These are phyloP conservation scores for Quercus suber DNA, from an alignment of 306 rosid genomes.

Conservation along the genomic window DNA sequence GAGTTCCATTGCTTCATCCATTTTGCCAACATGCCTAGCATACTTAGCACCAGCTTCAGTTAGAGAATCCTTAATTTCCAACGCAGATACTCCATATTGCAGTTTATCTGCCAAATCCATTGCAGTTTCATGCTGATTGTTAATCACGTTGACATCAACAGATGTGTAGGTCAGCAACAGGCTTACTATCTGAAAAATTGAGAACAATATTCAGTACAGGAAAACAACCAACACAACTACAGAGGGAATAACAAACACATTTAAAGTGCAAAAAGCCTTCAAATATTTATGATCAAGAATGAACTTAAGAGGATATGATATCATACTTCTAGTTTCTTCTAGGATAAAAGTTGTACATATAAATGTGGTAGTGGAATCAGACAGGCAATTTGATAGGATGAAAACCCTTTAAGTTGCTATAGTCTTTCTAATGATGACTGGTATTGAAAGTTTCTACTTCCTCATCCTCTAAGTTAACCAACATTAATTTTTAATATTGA, in stretches of 20 bases:
- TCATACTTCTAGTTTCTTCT: background rate
- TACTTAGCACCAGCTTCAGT: slow-evolving; percentile 79
- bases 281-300: background rate
- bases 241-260: background rate
- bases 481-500: background rate
- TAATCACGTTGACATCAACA: slow-evolving; percentile 70
- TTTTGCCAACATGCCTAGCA: slow-evolving; percentile 77
- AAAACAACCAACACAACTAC: background rate
- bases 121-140: slow-evolving; percentile 75
- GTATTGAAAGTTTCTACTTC: background rate
- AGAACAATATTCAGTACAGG: slow-evolving; percentile 18
- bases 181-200: slow-evolving; percentile 56
- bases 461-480: background rate
- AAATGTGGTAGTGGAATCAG: background rate
- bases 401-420: background rate
- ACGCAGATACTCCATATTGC: slow-evolving; percentile 64
- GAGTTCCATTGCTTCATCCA: slow-evolving; percentile 90
- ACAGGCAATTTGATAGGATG: background rate
- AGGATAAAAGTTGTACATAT: background rate
- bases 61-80: slow-evolving; percentile 68
- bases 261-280: background rate
- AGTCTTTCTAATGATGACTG: background rate
- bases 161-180: slow-evolving; percentile 58
- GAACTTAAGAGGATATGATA: background rate
- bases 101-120: slow-evolving; percentile 92